Base-by-base conservation (phyloP, 2,329 filamentous ascomycete species). In the Xylaria sp. region DNA sequence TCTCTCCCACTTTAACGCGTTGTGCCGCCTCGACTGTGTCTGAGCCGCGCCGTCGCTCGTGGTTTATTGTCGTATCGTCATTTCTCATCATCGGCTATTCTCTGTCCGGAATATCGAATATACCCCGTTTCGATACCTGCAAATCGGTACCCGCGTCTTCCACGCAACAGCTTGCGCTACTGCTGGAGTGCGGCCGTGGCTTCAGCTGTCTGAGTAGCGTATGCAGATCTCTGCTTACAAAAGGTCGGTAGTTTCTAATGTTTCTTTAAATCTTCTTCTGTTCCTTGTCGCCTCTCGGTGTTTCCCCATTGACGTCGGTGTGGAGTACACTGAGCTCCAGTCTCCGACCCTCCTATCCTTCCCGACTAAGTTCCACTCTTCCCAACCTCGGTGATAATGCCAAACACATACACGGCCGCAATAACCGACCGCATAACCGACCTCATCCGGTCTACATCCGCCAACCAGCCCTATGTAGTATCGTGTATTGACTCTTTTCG, bases 301-400 rank as follows among this genome's bases (percentile, higher is more conserved):
- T 52, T 41, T 41, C 55, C 52, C 58, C 30, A 52, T 65, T 39
- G 41, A 61, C 36, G 39, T 60, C 43, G 48, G 50, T 20, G 59
- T 70, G 63, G 66, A 53, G 68, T 55, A 48, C 15, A 25, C 25
- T 45, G 36, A 13, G 10, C 15, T 59, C 41, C 39, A 41, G 36
- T 34, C 58, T 61, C 53, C 39, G 36, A 30, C 34, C 41, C 18
- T 62, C 73, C 74, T 75, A 73, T 69, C 71, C 70, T 72, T 75
- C 62, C 73, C 74, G 73, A 75, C 55, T 56, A 60, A 55, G 68
- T 63, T 68, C 71, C 72, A 72, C 72, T 39, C 39, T 30, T 36
- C 18, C 6, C 36, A 63, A 61, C 55, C 69, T 57, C 66, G 68
- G 65, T 61, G 62, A 68, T 59, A 70, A 63, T 63, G 63, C 68